Base-by-base conservation (phyloP, 1,139 yeast species). In the Pichia sp. region DNA sequence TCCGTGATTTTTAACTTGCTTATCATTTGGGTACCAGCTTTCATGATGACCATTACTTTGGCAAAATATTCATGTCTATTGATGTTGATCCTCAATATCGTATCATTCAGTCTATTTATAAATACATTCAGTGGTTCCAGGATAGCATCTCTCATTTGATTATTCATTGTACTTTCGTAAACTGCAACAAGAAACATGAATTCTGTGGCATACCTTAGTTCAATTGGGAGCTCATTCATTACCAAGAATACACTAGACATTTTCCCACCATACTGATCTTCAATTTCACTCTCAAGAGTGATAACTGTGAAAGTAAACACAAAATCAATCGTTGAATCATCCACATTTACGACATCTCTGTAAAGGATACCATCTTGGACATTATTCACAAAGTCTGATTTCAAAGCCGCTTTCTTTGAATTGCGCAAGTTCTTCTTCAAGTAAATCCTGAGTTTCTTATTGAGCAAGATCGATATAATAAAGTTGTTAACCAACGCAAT, bases 11-110 rank as follows among this genome's bases (percentile, higher is more conserved):
- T n/a, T n/a, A n/a, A n/a, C n/a, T n/a, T n/a, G n/a, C n/a, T n/a
- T n/a, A n/a, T n/a, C n/a, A n/a, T n/a, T n/a, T n/a, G n/a, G n/a
- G n/a, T n/a, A n/a, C n/a, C n/a, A n/a, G n/a, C n/a, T n/a, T n/a
- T n/a, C n/a, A n/a, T n/a, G n/a, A n/a, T n/a, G n/a, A n/a, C n/a
- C n/a, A n/a, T n/a, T n/a, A 37, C 30, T 30, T 37, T 40, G 9
- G 37, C 32, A 20, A 16, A 30, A 30, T 40, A 40, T 20, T 40
- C 43, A 35, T 40, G 43, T 23, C 37, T 37, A 34, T 40, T 40
- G 6, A 40, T 21, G 22, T 34, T 34, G 2, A 40, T 28, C 17
- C 31, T 32, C 3, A 40, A 9, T 3, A 26, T 22, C 16, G 34
- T 40, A 7, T 34, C 29, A 3, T 30, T 15, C 5, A 40, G 22